These are phyloP conservation scores for Amaranthus tricolor DNA, from an alignment of 179 eudicot species.

Conservation along the genomic window DNA sequence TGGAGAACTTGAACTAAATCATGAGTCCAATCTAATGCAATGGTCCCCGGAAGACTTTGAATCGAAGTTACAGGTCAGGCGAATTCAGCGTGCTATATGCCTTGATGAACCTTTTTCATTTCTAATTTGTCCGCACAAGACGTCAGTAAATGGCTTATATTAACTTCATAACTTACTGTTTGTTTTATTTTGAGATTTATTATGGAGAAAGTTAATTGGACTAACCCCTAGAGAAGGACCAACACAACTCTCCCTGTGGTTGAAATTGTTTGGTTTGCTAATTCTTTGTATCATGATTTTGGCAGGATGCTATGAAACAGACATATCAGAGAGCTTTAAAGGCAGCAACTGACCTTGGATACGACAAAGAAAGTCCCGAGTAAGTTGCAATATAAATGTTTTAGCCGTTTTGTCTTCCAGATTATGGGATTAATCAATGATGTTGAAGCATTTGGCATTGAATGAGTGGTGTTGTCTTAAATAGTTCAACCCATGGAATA, in stretches of 20 bases:
- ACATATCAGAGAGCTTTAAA: conserved; percentile 78
- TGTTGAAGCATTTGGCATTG: background rate
- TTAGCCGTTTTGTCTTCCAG: conserved; percentile 3
- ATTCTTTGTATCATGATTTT: conserved; percentile 15
- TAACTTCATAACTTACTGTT: background rate
- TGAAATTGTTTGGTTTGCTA: conserved; percentile 12
- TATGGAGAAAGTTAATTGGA: background rate
- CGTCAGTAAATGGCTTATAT: background rate
- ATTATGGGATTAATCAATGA: conserved; percentile 7
- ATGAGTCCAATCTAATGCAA: conserved; percentile 57
- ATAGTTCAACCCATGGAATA: background rate
- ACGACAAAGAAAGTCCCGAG: conserved; percentile 94
- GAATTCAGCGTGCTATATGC: background rate
- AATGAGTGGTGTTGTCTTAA: background rate
- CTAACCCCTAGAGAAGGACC: no score
- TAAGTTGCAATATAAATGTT: conserved; percentile 41
- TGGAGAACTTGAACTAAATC: conserved; percentile 90
- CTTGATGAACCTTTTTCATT: conserved; percentile 5
- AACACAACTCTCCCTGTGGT: background rate
- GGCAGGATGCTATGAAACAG: conserved; percentile 97
- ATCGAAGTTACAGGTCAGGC: conserved; percentile 80
- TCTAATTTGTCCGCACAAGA: background rate
- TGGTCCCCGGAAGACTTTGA: conserved; percentile 97
- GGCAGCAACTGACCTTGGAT: conserved; percentile 89
- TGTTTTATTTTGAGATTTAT: background rate